Evolutionary conservation across 345 rosid genomes (phyloP), one percentile per base, ranked within the genome.

Genomic region (Aethionema arabicum): DNA sequence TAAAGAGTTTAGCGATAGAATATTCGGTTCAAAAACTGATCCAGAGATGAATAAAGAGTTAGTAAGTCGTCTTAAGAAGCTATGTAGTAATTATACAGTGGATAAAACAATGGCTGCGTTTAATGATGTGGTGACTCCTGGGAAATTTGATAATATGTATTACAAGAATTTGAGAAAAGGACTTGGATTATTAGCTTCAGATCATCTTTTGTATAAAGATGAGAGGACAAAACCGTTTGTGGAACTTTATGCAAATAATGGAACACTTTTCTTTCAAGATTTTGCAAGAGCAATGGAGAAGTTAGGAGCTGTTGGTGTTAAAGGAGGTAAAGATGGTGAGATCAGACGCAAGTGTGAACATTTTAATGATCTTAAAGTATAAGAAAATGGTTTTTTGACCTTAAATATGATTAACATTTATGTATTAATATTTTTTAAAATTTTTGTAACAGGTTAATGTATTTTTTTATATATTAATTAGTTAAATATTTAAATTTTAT

Each of bases 211-310:
- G 58, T 46, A 49, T 29, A 63, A 48, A 56, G 86, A 83, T 38
- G n/a, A 27, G 4, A 66, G 75, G 60, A 78, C 88, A 0, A 79
- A 48, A 69, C 72, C 66, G 0, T 50, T 67, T 13, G 84, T 69
- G 30, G 77, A 73, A 2, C 8, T 53, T 69, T 79, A 74, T 43
- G 86, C 83, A 5, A 32, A 62, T 6, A 65, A 81, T 11, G 68
- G 77, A 67, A 65, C 46, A 0, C 58, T 59, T 4, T 83, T 83
- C 67, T 83, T 77, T 30, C 6, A 74, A 0, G 83, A 75, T 61
- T 81, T 81, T n/a, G 60, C 77, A 5, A 72, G 53, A 7, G 82
- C 78, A 27, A 83, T 81, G 80, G 78, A 73, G 69, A 81, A 81
- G 60, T 61, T 79, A 21, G 72, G 83, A 16, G 12, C 32, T 3